Evolutionary conservation across 306 rosid species (phyloP).

Genomic region (Sicyos edulis): DNA sequence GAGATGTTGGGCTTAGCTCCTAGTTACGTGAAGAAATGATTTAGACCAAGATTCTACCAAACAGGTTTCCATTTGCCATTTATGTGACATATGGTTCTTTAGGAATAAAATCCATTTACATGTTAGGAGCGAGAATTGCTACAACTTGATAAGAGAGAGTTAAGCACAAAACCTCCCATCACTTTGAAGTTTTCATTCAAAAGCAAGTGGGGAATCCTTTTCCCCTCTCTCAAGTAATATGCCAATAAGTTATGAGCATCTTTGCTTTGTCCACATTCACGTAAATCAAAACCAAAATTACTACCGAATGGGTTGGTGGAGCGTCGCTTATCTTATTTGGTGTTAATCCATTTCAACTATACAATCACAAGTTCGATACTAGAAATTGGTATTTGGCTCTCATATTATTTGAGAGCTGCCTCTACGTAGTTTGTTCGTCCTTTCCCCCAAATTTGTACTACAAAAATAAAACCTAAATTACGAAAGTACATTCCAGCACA

Average conservation of each 20-base stretch:
- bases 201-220: neutral
- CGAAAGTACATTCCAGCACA: neutral
- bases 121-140: neutral
- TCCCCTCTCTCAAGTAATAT: slow-evolving; percentile 2
- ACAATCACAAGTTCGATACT: no score
- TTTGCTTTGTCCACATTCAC: neutral
- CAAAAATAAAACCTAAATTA: neutral
- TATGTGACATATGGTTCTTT: neutral
- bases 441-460: no score
- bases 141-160: neutral
- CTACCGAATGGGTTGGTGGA: no score
- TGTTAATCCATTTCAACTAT: no score
- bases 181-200: slow-evolving; percentile 2
- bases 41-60: neutral
- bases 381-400: no score
- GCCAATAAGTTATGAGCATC: neutral
- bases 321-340: no score
- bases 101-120: neutral
- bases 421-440: no score
- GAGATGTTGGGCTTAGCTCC: neutral
- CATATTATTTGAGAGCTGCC: no score
- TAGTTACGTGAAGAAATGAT: neutral
- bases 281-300: neutral
- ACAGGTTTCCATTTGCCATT: neutral
- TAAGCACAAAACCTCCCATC: neutral